Evolutionary conservation across 164 flowering plant genomes (phyloP).

Genomic region (Malania oleifera): DNA sequence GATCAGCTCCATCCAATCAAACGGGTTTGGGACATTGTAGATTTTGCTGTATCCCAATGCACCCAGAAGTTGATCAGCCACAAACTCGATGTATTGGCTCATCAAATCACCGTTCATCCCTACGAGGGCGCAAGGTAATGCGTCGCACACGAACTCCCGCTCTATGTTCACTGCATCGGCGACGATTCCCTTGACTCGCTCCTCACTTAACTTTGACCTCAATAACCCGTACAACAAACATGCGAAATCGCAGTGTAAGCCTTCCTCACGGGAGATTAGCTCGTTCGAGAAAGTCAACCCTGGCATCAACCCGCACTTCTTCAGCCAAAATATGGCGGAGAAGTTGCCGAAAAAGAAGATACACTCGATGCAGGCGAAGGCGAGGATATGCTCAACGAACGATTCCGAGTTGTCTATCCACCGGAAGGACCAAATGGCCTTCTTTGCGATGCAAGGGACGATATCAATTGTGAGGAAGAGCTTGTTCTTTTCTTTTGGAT

Average conservation of each 20-base stretch:
- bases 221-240: slow-evolving; percentile 57
- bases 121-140: slow-evolving; percentile 74
- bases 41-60: slow-evolving; percentile 64
- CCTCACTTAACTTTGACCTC: slow-evolving; percentile 49
- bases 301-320: slow-evolving; percentile 85
- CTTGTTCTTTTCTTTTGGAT: slow-evolving; percentile 46
- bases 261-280: slow-evolving; percentile 83
- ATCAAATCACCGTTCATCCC: slow-evolving; percentile 86
- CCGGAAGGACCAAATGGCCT: slow-evolving; percentile 80
- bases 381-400: slow-evolving; percentile 71
- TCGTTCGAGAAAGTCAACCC: slow-evolving; percentile 88
- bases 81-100: slow-evolving; percentile 82
- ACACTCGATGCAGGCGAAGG: slow-evolving; percentile 90
- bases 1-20: slow-evolving; percentile 96
- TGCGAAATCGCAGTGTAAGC: slow-evolving; percentile 86
- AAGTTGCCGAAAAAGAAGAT: slow-evolving; percentile 92
- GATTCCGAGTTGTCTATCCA: slow-evolving; percentile 81
- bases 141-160: slow-evolving; percentile 85
- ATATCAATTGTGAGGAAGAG: slow-evolving; percentile 84
- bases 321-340: slow-evolving; percentile 85
- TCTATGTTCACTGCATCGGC: slow-evolving; percentile 80
- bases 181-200: slow-evolving; percentile 51
- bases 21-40: slow-evolving; percentile 62
- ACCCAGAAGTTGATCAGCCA: slow-evolving; percentile 68
- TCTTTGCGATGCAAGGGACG: slow-evolving; percentile 62